phyloP scores from a whole-genome alignment of 1,284 basidiomycete species.

The Retiboletus flavoniger region DNA sequence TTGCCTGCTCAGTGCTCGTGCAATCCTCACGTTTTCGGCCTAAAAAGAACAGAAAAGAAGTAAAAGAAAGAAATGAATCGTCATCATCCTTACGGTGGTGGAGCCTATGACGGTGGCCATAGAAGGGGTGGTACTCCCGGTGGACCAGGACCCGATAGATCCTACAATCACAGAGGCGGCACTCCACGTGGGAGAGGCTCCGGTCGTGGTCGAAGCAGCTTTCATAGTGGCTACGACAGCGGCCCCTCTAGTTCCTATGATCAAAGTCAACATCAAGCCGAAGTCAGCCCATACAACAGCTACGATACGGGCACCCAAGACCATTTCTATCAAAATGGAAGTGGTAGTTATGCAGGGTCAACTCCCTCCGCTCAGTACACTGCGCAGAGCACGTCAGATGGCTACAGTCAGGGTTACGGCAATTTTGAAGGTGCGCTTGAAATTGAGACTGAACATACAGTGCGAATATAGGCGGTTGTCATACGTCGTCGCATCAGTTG shows the following conservation, averaged over 20 bases:
- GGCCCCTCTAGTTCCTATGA: slow-evolving; percentile 51
- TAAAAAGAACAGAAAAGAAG: slow-evolving; percentile 27
- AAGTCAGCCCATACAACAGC: slow-evolving; percentile 60
- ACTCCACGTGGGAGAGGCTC: slow-evolving; percentile 62
- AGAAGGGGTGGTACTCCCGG: slow-evolving; percentile 63
- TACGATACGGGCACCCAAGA: slow-evolving; percentile 63
- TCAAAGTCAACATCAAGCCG: slow-evolving; percentile 58
- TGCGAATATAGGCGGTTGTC: slow-evolving; percentile 36
- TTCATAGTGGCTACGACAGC: slow-evolving; percentile 54
- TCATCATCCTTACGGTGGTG: slow-evolving; percentile 77
- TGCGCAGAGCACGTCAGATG: slow-evolving; percentile 44
- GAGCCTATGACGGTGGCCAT: slow-evolving; percentile 62
- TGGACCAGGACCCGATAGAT: slow-evolving; percentile 70
- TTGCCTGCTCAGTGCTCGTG: slow-evolving; percentile 29
- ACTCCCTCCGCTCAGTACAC: slow-evolving; percentile 45
- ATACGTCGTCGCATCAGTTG: slow-evolving; percentile 34
- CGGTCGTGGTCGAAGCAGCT: slow-evolving; percentile 58
- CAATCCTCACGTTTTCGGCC: slow-evolving; percentile 34
- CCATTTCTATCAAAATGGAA: slow-evolving; percentile 62
- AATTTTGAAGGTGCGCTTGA: slow-evolving; percentile 81
- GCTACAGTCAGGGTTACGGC: slow-evolving; percentile 55
- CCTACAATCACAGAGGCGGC: slow-evolving; percentile 64
- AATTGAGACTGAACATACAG: slow-evolving; percentile 50
- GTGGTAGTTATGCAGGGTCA: slow-evolving; percentile 47
- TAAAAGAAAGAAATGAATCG: slow-evolving; percentile 61